Evolutionary conservation across 2,329 filamentous ascomycete species (phyloP).

Genomic region (Fusarium drepaniforme): DNA sequence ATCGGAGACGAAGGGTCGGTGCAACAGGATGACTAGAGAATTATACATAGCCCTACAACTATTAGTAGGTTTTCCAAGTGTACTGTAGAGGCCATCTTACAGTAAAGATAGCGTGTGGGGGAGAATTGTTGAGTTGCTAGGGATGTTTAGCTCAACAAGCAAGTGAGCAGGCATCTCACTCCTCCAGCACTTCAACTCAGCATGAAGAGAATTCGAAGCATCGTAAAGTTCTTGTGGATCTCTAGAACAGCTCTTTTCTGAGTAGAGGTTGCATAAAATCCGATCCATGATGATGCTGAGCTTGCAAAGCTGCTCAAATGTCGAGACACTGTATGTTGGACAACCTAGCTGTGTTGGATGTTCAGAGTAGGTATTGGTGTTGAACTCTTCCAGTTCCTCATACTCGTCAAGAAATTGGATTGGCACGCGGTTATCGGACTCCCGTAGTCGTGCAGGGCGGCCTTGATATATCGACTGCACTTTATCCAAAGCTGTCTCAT

Average conservation of each 20-base stretch:
- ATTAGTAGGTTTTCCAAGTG: rapidly evolving
- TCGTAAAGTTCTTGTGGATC: constrained; percentile 45
- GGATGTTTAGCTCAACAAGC: neutral
- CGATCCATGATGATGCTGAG: constrained; percentile 60
- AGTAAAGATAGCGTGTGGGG: constrained; percentile 5
- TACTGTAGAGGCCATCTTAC: constrained; percentile 14
- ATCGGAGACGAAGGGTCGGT: constrained; percentile 64
- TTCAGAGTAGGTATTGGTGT: constrained; percentile 53
- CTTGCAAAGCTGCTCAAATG: constrained; percentile 54
- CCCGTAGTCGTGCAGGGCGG: constrained; percentile 58
- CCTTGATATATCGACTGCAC: constrained; percentile 66
- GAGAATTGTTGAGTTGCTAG: constrained; percentile 43
- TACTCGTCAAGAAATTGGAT: constrained; percentile 60
- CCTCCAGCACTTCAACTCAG: constrained; percentile 56
- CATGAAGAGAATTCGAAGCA: constrained; percentile 49
- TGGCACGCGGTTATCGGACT: constrained; percentile 58
- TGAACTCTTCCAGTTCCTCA: constrained; percentile 64
- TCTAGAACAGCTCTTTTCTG: constrained; percentile 49
- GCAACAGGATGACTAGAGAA: constrained; percentile 61
- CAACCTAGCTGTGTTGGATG: constrained; percentile 45
- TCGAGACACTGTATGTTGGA: constrained; percentile 56
- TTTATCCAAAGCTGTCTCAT: no score
- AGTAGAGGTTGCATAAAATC: constrained; percentile 57
- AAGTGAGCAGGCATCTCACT: constrained; percentile 54
- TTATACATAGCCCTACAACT: constrained; percentile 54